These are phyloP conservation scores for Anisogramma anomala DNA, from an alignment of 2,329 filamentous ascomycete genomes.

Conservation along the genomic window DNA sequence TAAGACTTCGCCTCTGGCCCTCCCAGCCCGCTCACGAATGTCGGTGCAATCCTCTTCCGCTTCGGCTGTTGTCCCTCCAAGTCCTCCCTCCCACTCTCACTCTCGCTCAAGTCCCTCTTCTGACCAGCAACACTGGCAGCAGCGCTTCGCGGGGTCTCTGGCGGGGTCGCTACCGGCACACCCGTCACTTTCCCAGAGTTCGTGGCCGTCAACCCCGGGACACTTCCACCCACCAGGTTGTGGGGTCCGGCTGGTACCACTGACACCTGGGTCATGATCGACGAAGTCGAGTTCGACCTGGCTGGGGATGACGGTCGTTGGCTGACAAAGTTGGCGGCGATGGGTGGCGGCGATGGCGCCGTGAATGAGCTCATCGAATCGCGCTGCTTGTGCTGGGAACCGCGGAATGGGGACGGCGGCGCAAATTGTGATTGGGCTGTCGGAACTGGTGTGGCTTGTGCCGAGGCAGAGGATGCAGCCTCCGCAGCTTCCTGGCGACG, in stretches of 20 bases:
- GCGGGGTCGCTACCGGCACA: constrained; percentile 76
- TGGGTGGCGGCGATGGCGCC: constrained; percentile 45
- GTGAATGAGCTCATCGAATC: constrained; percentile 46
- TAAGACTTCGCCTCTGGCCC: constrained; percentile 13
- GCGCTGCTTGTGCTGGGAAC: constrained; percentile 42
- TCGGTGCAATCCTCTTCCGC: constrained; percentile 60
- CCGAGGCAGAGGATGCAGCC: constrained; percentile 43
- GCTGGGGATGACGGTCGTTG: constrained; percentile 66
- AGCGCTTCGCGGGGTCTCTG: constrained; percentile 67
- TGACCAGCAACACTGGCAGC: constrained; percentile 41
- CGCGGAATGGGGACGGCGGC: constrained; percentile 46
- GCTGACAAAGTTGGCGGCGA: constrained; percentile 45
- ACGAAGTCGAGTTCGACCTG: constrained; percentile 76
- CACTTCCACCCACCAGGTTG: constrained; percentile 62
- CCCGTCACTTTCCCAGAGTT: constrained; percentile 52
- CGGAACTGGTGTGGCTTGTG: constrained; percentile 56
- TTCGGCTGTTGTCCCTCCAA: constrained; percentile 45
- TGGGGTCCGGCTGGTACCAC: constrained; percentile 40
- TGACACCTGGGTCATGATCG: constrained; percentile 56
- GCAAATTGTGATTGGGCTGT: constrained; percentile 56
- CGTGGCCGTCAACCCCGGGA: constrained; percentile 65
- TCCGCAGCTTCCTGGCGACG: constrained; percentile 27
- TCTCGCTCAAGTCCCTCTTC: constrained; percentile 47
- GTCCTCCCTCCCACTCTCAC: constrained; percentile 42
- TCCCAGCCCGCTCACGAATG: constrained; percentile 32